A percentile compares a stretch with the other conserved stretches of the same genome.
These are phyloP conservation scores for Thermomucor indicae-seudaticae DNA, from an alignment of 371 early-diverging fungal species.

Conservation along the genomic window DNA sequence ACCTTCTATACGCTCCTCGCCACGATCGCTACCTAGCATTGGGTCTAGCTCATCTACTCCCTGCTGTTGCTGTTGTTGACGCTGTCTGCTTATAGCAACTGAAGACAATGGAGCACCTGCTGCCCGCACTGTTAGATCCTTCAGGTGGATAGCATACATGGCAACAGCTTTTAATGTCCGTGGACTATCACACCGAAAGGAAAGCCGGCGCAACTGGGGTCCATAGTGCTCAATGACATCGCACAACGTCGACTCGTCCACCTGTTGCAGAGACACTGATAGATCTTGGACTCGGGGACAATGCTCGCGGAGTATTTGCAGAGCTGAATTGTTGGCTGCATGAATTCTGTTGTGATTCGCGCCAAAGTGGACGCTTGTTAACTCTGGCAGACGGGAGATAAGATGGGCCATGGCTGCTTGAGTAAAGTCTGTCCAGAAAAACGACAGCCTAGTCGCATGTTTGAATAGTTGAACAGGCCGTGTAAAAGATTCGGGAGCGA, in stretches of 20 bases:
- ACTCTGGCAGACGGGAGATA: constrained; percentile 14
- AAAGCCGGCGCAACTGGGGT: constrained; percentile 16
- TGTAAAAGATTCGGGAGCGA: too few species aligned
- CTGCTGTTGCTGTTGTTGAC: too few species aligned
- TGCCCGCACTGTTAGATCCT: constrained; percentile 15
- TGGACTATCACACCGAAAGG: constrained; percentile 29
- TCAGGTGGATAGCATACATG: constrained; percentile 16
- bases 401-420: constrained; percentile 23
- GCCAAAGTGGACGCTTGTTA: constrained; percentile 20
- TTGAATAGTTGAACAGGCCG: not conserved
- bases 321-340: constrained; percentile 28
- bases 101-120: too few species aligned
- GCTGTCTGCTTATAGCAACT: too few species aligned
- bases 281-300: constrained; percentile 22
- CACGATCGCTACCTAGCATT: not conserved
- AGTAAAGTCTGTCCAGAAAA: constrained; percentile 44
- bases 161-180: constrained; percentile 25
- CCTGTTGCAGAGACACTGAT: constrained; percentile 37
- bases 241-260: constrained; percentile 25
- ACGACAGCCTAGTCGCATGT: constrained; percentile 7
- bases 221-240: constrained; percentile 22
- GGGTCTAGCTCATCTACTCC: too few species aligned
- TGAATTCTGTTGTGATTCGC: constrained; percentile 40
- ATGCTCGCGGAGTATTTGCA: constrained; percentile 12
- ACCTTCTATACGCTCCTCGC: not conserved